Conservation (phyloP, 2,329 filamentous ascomycete species). For the Pseudogymnoascus sp. region DNA sequence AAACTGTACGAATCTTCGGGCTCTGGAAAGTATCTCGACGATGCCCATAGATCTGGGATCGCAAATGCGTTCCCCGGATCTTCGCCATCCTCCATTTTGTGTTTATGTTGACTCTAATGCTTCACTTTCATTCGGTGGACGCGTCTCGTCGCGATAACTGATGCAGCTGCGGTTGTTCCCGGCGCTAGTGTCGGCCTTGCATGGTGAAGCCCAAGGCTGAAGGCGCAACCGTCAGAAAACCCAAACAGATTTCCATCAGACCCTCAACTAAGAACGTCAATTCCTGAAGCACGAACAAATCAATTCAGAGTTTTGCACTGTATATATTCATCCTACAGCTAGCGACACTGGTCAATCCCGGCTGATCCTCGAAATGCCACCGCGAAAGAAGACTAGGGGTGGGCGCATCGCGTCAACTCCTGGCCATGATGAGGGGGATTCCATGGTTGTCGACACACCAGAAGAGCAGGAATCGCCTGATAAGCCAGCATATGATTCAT, state of each 20-base stretch:
- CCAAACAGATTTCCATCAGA: slow-evolving; percentile 9
- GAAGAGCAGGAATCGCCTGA: slow-evolving; percentile 24
- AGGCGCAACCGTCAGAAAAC: slow-evolving; percentile 5
- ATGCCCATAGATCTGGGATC: slow-evolving; percentile 53
- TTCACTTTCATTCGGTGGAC: background rate
- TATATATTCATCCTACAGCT: slow-evolving; percentile 1
- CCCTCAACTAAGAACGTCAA: background rate
- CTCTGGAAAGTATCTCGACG: slow-evolving; percentile 41
- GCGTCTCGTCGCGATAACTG: slow-evolving; percentile 8
- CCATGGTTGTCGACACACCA: slow-evolving; percentile 53
- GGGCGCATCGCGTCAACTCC: slow-evolving; percentile 52
- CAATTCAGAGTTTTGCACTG: background rate
- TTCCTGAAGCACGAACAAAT: background rate
- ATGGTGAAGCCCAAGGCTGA: slow-evolving; percentile 9
- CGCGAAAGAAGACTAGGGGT: slow-evolving; percentile 59
- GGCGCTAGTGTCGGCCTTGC: slow-evolving; percentile 11
- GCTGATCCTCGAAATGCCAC: slow-evolving; percentile 49
- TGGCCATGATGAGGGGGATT: slow-evolving; percentile 46
- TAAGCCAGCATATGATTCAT: slow-evolving; percentile 39
- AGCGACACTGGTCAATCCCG: background rate
- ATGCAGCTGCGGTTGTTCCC: slow-evolving; percentile 12
- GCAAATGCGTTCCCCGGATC: slow-evolving; percentile 50
- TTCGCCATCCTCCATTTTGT: slow-evolving; percentile 34
- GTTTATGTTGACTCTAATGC: slow-evolving; percentile 16
- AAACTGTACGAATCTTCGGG: slow-evolving; percentile 24